phyloP scores from a whole-genome alignment of 331 rosid genomes.

The Malus hybrid region DNA sequence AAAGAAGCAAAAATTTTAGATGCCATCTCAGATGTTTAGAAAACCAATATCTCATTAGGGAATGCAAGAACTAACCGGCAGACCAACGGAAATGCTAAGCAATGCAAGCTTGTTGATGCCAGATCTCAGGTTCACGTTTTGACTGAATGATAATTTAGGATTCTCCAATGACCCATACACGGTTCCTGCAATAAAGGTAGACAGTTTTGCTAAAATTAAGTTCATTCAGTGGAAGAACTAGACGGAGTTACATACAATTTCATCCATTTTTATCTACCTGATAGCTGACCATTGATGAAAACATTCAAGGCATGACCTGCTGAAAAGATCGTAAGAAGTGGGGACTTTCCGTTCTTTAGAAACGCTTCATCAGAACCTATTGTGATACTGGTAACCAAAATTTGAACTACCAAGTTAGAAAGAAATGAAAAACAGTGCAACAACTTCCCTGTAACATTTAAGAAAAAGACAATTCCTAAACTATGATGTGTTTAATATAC shows the following conservation, averaged over 20 bases:
- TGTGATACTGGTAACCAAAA: slow-evolving; percentile 44
- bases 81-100: slow-evolving; percentile 79
- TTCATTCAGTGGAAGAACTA: neutral
- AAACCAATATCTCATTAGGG: neutral
- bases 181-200: slow-evolving; percentile 46
- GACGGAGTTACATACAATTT: neutral
- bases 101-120: slow-evolving; percentile 89
- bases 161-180: slow-evolving; percentile 46
- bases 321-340: slow-evolving; percentile 63
- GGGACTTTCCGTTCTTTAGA: slow-evolving; percentile 54
- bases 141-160: slow-evolving; percentile 65
- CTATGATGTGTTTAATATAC: slow-evolving; percentile 21
- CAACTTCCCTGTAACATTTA: neutral
- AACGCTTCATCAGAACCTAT: slow-evolving; percentile 63
- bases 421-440: neutral
- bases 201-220: slow-evolving; percentile 9
- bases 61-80: slow-evolving; percentile 58
- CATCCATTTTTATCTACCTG: slow-evolving; percentile 43
- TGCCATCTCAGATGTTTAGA: neutral
- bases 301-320: slow-evolving; percentile 93
- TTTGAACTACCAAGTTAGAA: neutral
- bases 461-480: neutral
- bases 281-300: slow-evolving; percentile 72
- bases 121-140: slow-evolving; percentile 41
- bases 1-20: neutral